Base-by-base conservation (phyloP, 75 land plant species). In the Cupressus sempervirens region DNA sequence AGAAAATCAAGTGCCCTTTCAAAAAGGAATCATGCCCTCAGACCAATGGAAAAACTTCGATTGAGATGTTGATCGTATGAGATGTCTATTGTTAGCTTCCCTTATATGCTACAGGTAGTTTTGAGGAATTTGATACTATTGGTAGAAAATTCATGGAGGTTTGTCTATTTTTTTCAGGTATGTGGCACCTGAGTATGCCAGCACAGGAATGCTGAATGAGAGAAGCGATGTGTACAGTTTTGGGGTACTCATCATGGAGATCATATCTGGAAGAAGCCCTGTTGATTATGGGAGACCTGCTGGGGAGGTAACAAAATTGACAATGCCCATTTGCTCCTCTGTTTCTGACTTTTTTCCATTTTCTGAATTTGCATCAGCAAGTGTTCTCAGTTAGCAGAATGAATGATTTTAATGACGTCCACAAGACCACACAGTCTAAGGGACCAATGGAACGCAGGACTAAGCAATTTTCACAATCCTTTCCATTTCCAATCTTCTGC, bases 101-200 rank as follows among this genome's bases (percentile, higher is more conserved):
- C 10, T n/a, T 68, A 8, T 29, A n/a, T 68, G 34, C 0, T 68
- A 2, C 29, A n/a, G 18, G 62, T 56, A 0, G 18, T 29, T 68
- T 9, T 68, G 26, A 68, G 73, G 7, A 29, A 68, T 68, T 77
- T 26, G 13, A 74, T 74, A 26, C 76, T 38, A 40, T 54, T 86
- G 35, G 26, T 38, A 72, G 15, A 72, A 67, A 14, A 20, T 72
- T 58, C 40, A 20, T 48, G 65, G 68, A 32, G 18, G 15, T 20
- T 40, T 9, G 30, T 56, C 81, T 54, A 13, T 50, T 45, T 87
- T 87, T 53, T 74, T 45, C 85, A 95, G 97, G 16, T 95, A 95
- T 87, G 97, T 95, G 29, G 97, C 97, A 81, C 97, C 95, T 3
- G 97, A 95, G 84, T 95, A 95, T 91, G 97, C 97, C 35, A 95